Evolutionary conservation across 768 basidiomycete genomes (phyloP), one percentile per base, ranked within the genome.

Genomic region (Pleurotus eryngii): DNA sequence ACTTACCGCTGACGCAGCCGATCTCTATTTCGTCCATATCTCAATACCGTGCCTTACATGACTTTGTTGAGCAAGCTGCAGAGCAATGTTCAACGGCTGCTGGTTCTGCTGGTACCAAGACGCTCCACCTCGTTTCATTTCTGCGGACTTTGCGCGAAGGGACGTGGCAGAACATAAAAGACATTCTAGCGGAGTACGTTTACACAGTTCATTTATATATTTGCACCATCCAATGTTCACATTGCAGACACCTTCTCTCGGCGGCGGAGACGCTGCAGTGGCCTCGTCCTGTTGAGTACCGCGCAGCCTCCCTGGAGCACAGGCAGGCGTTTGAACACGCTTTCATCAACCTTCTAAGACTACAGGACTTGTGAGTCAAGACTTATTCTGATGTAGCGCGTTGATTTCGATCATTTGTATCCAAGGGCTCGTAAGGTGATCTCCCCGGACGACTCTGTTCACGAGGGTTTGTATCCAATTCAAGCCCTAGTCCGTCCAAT

Each of bases 401-500:
- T 49, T 53, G 17, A 47, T 49, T 37, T 57, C 37, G 46, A 26
- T 46, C 49, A 40, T 49, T 4, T 26, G 39, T 62, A 26, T 39
- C 55, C 53, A 48, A 89, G 89, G 35, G 86, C 84, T 11, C 75
- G 81, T 54, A 73, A 77, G 40, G 67, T 85, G n/a, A 73, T 74
- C 18, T 68, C 70, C 38, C 47, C 54, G 22, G 50, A 38, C 37
- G 55, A 24, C 46, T 65, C 46, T 48, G 75, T 77, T 62, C 75
- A 80, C 65, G 80, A 84, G 48, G 85, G 87, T 0, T 67, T 98
- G 35, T 95, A 95, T 70, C 83, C 97, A 1, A 64, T 98, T 15
- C 87, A 92, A 67, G 87, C 90, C 2, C 81, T 99, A 15, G 81
- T 93, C 3, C 85, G 87, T 45, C 91, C 95, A 1, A 80, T 99